Conservation (phyloP, 2,329 filamentous ascomycete species). For the Colletotrichum higginsianum region DNA sequence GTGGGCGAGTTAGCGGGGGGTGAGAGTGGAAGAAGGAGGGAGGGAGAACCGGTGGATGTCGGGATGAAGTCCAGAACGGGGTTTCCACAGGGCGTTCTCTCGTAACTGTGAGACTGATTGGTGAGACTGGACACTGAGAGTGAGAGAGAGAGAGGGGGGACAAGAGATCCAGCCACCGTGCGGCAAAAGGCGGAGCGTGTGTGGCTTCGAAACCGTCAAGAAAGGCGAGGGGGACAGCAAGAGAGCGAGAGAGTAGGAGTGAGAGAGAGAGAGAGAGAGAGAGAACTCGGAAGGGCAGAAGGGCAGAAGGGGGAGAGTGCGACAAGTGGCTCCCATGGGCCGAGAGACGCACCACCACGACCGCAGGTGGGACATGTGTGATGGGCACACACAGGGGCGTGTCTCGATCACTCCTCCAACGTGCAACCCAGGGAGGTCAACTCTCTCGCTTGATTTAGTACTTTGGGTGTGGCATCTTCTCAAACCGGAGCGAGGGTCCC, state of each 20-base stretch:
- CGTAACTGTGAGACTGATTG: conserved; percentile 6
- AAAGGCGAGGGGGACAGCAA: not conserved
- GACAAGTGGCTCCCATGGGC: too few species aligned
- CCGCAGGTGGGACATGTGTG: not conserved
- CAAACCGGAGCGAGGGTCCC: conserved; percentile 41
- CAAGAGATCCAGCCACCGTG: conserved; percentile 2
- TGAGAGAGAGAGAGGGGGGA: not conserved
- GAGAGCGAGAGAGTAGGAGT: not conserved
- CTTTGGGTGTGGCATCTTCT: conserved; percentile 27
- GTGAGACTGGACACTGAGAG: not conserved
- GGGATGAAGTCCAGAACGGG: conserved; percentile 33
- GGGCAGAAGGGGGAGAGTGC: too few species aligned
- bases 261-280: not conserved
- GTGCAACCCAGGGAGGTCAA: not conserved
- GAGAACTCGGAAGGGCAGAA: not conserved
- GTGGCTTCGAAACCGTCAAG: not conserved
- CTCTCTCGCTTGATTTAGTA: conserved; percentile 26
- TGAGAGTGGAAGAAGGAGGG: not conserved
- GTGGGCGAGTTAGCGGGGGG: not conserved
- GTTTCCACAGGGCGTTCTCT: conserved; percentile 8
- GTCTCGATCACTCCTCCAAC: not conserved
- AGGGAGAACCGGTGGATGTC: conserved; percentile 18
- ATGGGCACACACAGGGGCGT: conserved; percentile 19
- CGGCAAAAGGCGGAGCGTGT: conserved; percentile 20
- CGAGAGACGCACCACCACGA: too few species aligned